Evolutionary conservation across 2,329 filamentous ascomycete species (phyloP).

Genomic region (Reticulascus tulasneorum): DNA sequence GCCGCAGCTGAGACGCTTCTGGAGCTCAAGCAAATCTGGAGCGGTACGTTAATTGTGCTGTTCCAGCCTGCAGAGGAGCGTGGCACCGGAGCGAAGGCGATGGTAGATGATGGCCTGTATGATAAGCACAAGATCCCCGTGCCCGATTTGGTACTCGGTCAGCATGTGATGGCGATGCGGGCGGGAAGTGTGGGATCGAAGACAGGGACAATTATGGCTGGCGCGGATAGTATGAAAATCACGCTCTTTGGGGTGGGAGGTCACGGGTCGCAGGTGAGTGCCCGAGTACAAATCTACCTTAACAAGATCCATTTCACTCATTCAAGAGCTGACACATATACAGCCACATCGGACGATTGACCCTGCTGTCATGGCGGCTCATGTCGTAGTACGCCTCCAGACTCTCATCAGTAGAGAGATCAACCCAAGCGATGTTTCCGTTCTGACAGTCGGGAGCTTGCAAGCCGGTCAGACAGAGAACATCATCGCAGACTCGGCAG

Average conservation of each 20-base stretch:
- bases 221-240: conserved; percentile 23
- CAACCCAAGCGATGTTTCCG: conserved; percentile 30
- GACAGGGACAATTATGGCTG: conserved; percentile 20
- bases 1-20: conserved; percentile 50
- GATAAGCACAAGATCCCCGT: conserved; percentile 19
- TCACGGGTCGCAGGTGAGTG: conserved; percentile 26
- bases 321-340: background rate
- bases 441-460: conserved; percentile 40
- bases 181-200: conserved; percentile 27
- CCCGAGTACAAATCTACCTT: conserved; percentile 18
- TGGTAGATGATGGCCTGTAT: conserved; percentile 34
- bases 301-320: too few species aligned
- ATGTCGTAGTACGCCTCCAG: conserved; percentile 33
- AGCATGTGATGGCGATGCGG: conserved; percentile 24
- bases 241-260: conserved; percentile 34
- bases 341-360: conserved; percentile 41
- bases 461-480: conserved; percentile 39
- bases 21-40: conserved; percentile 44
- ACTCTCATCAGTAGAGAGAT: conserved; percentile 26
- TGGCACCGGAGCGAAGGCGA: conserved; percentile 50
- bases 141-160: conserved; percentile 32
- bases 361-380: conserved; percentile 38
- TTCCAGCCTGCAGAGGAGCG: conserved; percentile 69
- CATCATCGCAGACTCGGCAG: conserved; percentile 37
- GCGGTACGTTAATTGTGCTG: conserved; percentile 57